Base-by-base conservation (phyloP, 495 filamentous ascomycete species). In the Annulohypoxylon bovei region DNA sequence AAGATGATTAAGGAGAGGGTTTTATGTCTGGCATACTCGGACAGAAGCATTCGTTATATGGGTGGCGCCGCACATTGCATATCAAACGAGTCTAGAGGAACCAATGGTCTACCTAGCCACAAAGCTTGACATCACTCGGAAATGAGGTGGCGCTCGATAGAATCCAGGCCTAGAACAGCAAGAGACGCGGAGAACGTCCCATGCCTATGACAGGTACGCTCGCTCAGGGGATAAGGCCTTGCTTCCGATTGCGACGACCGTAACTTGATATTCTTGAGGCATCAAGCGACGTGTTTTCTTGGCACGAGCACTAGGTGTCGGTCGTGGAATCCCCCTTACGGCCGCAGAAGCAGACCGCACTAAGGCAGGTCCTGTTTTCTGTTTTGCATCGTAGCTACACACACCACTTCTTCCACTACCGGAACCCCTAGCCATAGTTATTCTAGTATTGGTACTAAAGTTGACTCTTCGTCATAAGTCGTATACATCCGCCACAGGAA, bases 321-420 rank as follows among this genome's bases (percentile, higher is more conserved):
- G 54, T 42, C 58, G 59, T 65, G 60, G 59, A 64, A 63, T 68
- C 55, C 11, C 39, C 33, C 49, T 68, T 68, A 68, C 70, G 70
- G 70, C 70, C 70, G 65, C 70, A 72, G 53, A 54, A 58, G 20
- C 64, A 39, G 39, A 58, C 60, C 7, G 55, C 65, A 56, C 70
- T 72, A 72, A 65, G 56, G 70, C 70, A 72, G 70, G 70, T 72
- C 70, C 70, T 71, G 47, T 37, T 61, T 42, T 68, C 70, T 71
- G 39, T 42, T 61, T 27, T 72, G 65, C 61, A 35, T 61, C 25
- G 28, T 18, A 57, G 70, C 54, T 65, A 68, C 60, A 64, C 55
- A 40, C 42, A 44, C 59, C 33, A 30, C 40, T 44, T 46, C 11
- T 11, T 30, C 60, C 57, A 56, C 63, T 67, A 60, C 59, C 59